A percentile compares a stretch with the other conserved stretches of the same genome.
Conservation (phyloP, 768 basidiomycete genomes). For the Termitomyces sp. region DNA sequence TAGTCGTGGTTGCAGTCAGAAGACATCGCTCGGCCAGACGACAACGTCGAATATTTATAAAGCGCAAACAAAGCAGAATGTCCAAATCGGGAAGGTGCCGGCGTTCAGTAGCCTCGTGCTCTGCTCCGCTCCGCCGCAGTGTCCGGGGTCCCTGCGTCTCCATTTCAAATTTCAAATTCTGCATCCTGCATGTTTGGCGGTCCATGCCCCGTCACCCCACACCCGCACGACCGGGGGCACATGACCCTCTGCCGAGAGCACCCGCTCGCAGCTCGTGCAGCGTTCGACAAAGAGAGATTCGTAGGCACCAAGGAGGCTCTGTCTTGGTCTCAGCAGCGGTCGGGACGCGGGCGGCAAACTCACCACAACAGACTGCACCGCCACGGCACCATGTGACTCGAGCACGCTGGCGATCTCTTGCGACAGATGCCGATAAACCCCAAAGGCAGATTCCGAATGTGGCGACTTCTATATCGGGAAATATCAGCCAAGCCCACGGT, state of each 20-base stretch:
- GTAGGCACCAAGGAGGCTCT: conserved; percentile 56
- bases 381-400: conserved; percentile 45
- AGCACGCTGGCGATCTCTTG: conserved; percentile 63
- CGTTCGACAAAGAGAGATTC: conserved; percentile 54
- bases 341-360: neutral
- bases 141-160: conserved; percentile 3
- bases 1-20: conserved; percentile 9
- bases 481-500: neutral
- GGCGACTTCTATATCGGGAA: conserved; percentile 47
- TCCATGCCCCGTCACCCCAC: conserved; percentile 45
- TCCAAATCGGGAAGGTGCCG: conserved; percentile 5
- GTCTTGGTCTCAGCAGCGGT: neutral
- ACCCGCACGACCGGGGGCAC: conserved; percentile 65
- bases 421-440: conserved; percentile 58
- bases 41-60: conserved; percentile 12
- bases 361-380: conserved; percentile 52
- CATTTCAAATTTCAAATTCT: conserved; percentile 3
- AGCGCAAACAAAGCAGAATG: conserved; percentile 11
- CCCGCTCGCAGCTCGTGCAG: conserved; percentile 58
- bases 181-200: conserved; percentile 43
- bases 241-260: conserved; percentile 66
- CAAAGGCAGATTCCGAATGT: conserved; percentile 65
- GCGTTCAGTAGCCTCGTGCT: conserved; percentile 13
- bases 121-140: conserved; percentile 11
- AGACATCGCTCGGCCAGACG: neutral